Evolutionary conservation across 495 filamentous ascomycete species (phyloP).

Genomic region (Penicillium pancosmium): DNA sequence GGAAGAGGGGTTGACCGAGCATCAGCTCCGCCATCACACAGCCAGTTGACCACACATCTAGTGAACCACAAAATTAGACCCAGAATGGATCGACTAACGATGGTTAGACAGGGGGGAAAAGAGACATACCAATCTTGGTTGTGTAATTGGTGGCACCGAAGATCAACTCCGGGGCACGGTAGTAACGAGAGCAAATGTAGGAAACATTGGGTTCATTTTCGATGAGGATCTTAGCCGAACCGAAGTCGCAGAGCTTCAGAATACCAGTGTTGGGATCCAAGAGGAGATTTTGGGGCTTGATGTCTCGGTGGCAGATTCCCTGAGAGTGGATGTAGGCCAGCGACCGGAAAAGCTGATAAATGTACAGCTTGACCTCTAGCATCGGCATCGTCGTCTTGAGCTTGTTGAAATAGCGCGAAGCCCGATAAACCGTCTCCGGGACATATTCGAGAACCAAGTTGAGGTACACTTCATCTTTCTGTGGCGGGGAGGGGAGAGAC

Average conservation of each 20-base stretch:
- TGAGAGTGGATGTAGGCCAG: slow-evolving; percentile 99
- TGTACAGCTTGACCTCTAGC: slow-evolving; percentile 98
- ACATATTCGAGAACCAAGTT: slow-evolving; percentile 98
- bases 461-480: slow-evolving; percentile 99
- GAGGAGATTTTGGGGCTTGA: slow-evolving; percentile 97
- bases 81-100: not conserved
- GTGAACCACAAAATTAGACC: slow-evolving; percentile 24
- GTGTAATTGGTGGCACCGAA: slow-evolving; percentile 99
- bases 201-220: slow-evolving; percentile 99
- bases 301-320: slow-evolving; percentile 98
- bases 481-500: not conserved
- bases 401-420: slow-evolving; percentile 99
- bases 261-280: slow-evolving; percentile 88
- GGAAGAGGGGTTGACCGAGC: slow-evolving; percentile 97
- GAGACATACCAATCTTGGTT: slow-evolving; percentile 90
- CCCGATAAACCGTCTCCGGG: slow-evolving; percentile 96
- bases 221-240: slow-evolving; percentile 97
- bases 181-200: slow-evolving; percentile 99
- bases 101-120: not conserved
- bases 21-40: slow-evolving; percentile 99
- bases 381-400: slow-evolving; percentile 99
- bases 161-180: slow-evolving; percentile 96
- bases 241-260: slow-evolving; percentile 98
- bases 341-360: slow-evolving; percentile 98
- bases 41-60: slow-evolving; percentile 99